Evolutionary conservation across 2,329 filamentous ascomycete species (phyloP).

Genomic region (Laburnicola sp.): DNA sequence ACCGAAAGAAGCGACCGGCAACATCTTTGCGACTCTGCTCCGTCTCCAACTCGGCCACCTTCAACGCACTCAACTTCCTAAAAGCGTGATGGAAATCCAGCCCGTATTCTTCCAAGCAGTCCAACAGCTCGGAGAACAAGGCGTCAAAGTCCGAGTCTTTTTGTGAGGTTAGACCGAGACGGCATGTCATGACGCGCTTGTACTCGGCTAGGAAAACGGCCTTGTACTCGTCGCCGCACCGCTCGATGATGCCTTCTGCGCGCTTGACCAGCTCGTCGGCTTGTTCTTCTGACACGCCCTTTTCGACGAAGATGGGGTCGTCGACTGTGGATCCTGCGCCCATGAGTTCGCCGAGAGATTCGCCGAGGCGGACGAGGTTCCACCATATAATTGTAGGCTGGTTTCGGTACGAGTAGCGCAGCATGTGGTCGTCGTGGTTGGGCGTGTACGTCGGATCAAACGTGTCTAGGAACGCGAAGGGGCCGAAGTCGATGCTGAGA

Average conservation of each 20-base stretch:
- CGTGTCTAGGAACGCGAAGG: conserved; percentile 96
- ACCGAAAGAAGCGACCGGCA: conserved; percentile 78
- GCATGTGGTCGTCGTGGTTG: conserved; percentile 88
- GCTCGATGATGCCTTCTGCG: conserved; percentile 81
- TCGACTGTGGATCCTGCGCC: conserved; percentile 76
- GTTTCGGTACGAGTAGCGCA: conserved; percentile 90
- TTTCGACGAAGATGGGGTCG: conserved; percentile 67
- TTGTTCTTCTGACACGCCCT: conserved; percentile 72
- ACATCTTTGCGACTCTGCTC: conserved; percentile 65
- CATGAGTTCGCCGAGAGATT: conserved; percentile 84
- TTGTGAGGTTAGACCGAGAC: conserved; percentile 73
- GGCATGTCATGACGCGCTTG: conserved; percentile 76
- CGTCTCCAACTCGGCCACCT: conserved; percentile 64
- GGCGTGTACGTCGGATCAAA: conserved; percentile 95
- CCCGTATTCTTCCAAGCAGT: conserved; percentile 77
- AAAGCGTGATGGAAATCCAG: conserved; percentile 96
- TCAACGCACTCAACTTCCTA: conserved; percentile 70
- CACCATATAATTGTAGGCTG: conserved; percentile 98
- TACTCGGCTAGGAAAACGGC: conserved; percentile 87
- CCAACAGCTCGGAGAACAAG: conserved; percentile 79
- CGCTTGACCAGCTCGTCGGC: conserved; percentile 72
- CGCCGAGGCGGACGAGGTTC: conserved; percentile 91
- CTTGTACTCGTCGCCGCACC: conserved; percentile 84
- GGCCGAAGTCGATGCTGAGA: conserved; percentile 89
- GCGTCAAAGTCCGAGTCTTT: conserved; percentile 76